Evolutionary conservation across 106 monocot genomes (phyloP).

Genomic region (Xerophyta viscosa): DNA sequence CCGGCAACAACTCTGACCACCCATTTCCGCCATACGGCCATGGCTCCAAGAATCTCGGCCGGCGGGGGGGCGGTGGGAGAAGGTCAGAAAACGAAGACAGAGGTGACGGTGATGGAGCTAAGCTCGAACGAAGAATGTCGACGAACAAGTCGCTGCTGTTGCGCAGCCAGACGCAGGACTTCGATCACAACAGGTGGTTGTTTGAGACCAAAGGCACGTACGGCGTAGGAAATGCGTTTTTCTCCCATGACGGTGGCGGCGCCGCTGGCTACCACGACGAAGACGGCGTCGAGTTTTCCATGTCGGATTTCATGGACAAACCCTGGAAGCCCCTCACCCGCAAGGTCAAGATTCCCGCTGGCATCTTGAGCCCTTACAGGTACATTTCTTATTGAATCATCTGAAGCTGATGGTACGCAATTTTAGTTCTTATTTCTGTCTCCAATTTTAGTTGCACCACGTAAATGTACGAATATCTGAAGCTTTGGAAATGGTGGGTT

Average conservation of each 20-base stretch:
- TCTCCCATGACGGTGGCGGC: conserved; percentile 29
- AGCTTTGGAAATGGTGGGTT: neutral
- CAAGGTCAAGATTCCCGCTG: conserved; percentile 43
- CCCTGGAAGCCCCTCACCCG: conserved; percentile 92
- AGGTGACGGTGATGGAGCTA: conserved; percentile 3
- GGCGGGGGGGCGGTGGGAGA: neutral
- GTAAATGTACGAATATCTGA: too few relatives aligned
- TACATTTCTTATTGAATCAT: too few relatives aligned
- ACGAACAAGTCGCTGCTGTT: conserved; percentile 56
- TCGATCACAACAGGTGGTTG: conserved; percentile 85
- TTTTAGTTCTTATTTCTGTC: neutral
- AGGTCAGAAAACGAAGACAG: neutral
- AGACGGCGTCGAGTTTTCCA: conserved; percentile 25
- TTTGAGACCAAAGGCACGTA: conserved; percentile 87
- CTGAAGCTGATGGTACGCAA: neutral
- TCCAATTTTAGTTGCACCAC: too few relatives aligned
- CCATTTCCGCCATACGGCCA: conserved; percentile 15
- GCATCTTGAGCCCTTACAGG: conserved; percentile 58
- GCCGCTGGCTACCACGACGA: conserved; percentile 12
- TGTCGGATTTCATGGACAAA: conserved; percentile 75
- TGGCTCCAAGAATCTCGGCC: neutral
- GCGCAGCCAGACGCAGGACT: conserved; percentile 77
- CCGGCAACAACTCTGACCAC: conserved; percentile 22
- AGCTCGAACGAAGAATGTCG: conserved; percentile 42
- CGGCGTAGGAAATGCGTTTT: conserved; percentile 84